Evolutionary conservation across 768 basidiomycete genomes (phyloP).

Genomic region (Mycena albidolilacea): DNA sequence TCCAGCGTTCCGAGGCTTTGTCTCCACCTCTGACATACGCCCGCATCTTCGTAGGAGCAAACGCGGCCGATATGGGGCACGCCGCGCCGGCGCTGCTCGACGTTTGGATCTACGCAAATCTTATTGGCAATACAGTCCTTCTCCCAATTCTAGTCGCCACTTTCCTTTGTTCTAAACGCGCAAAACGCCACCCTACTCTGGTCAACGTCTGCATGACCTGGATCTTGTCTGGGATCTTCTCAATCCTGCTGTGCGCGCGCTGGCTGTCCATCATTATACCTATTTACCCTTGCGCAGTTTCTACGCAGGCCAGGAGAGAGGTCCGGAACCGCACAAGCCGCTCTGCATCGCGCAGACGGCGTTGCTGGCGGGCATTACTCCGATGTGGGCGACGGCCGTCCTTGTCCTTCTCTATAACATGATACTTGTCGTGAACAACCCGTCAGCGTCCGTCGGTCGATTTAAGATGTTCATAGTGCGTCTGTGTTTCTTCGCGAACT

Average conservation of each 20-base stretch:
- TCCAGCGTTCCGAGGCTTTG: neutral
- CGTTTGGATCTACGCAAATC: slow-evolving; percentile 61
- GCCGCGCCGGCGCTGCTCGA: slow-evolving; percentile 49
- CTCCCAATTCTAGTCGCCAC: slow-evolving; percentile 61
- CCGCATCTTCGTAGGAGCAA: slow-evolving; percentile 39
- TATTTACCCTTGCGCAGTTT: slow-evolving; percentile 45
- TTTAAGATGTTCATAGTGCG: slow-evolving; percentile 46
- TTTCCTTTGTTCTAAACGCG: slow-evolving; percentile 57
- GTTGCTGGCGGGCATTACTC: slow-evolving; percentile 56
- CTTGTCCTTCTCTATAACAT: slow-evolving; percentile 54
- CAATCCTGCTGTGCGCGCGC: slow-evolving; percentile 57
- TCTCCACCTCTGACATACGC: slow-evolving; percentile 1
- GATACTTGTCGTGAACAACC: slow-evolving; percentile 41
- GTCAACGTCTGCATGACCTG: slow-evolving; percentile 64
- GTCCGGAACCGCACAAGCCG: slow-evolving; percentile 51
- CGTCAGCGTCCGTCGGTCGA: slow-evolving; percentile 29
- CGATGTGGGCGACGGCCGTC: slow-evolving; percentile 57
- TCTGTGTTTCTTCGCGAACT: neutral
- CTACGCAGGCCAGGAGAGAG: slow-evolving; percentile 55
- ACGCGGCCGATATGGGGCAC: slow-evolving; percentile 43
- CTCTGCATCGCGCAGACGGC: slow-evolving; percentile 63
- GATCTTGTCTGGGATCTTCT: slow-evolving; percentile 61
- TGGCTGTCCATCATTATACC: neutral
- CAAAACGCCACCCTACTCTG: slow-evolving; percentile 58
- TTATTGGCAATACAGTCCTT: slow-evolving; percentile 61